Base-by-base conservation (phyloP, 1,139 yeast species). In the Saccharomyces hybrid region DNA sequence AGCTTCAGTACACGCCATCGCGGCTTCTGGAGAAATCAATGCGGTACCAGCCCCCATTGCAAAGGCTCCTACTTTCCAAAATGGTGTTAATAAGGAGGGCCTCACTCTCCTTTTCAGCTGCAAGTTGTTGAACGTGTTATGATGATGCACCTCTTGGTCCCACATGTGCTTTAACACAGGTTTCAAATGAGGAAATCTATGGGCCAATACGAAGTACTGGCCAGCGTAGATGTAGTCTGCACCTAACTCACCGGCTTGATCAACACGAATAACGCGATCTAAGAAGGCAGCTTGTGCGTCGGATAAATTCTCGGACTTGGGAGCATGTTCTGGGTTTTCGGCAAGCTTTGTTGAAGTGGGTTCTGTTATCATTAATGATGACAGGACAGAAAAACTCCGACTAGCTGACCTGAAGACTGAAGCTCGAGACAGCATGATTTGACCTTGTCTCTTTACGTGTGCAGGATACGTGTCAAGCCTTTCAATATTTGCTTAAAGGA, bases 1-100 rank as follows among this genome's bases (percentile, higher is more conserved):
- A 0, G 99, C 99, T 57, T 91, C 98, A 0, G 99, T 93, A 68
- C 99, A 95, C 0, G 99, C 99, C 99, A 93, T 93, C 1, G 99
- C 99, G 1, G 97, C 97, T 68, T 93, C 97, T 65, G 89, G 88
- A 28, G 97, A 87, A 60, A 91, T 73, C 53, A 87, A 65, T 0
- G 97, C 98, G 0, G 99, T 93, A 0, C 85, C 86, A 1, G 82
- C 82, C 2, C 99, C 99, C 73, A 93, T 77, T 0, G 85, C 84
- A 54, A 86, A 78, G 0, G 99, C 98, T 2, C 97, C 98, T 0
- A 81, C 73, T 68, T 88, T 89, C 99, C 99, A 93, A 1, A 89
- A 66, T 3, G 99, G 99, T 0, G 98, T 90, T 50, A 93, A 73
- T 8, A 91, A 64, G 0, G 97, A 88, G 1, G 99, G 99, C 61